A percentile compares a stretch with the other conserved stretches of the same genome.
Conservation (phyloP, 768 basidiomycete species). For the Boletus rufocinnamomeus region DNA sequence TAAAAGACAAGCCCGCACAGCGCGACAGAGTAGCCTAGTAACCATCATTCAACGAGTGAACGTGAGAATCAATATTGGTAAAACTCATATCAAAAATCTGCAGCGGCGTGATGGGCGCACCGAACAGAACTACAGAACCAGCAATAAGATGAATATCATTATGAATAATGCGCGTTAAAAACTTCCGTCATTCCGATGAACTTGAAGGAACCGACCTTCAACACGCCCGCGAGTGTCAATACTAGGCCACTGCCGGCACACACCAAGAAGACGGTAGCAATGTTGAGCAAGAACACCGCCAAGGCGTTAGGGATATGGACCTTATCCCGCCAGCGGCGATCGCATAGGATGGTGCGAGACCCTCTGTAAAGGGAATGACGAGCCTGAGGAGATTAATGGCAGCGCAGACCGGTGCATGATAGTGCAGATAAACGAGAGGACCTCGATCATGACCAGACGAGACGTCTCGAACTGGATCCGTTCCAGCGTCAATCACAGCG, state of each 20-base stretch:
- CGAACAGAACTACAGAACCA: conserved; percentile 87
- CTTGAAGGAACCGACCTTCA: conserved; percentile 62
- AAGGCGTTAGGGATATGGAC: conserved; percentile 82
- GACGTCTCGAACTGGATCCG: conserved; percentile 82
- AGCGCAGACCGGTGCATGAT: conserved; percentile 96
- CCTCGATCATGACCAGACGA: conserved; percentile 94
- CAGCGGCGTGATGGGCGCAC: conserved; percentile 73
- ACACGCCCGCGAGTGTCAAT: conserved; percentile 90
- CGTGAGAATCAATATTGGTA: not conserved
- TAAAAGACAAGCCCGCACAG: conserved; percentile 82
- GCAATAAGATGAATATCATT: conserved; percentile 91
- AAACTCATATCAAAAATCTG: conserved; percentile 72
- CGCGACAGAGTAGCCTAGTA: conserved; percentile 82
- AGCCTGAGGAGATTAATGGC: conserved; percentile 82
- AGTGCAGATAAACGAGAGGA: conserved; percentile 94
- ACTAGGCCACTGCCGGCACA: conserved; percentile 85
- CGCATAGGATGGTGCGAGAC: conserved; percentile 81
- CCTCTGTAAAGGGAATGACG: conserved; percentile 91
- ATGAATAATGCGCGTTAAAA: conserved; percentile 30
- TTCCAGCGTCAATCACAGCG: conserved; percentile 1
- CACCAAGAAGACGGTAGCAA: conserved; percentile 94
- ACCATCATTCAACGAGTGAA: not conserved
- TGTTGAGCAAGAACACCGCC: conserved; percentile 86
- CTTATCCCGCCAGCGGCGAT: conserved; percentile 51
- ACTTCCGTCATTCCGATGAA: not conserved